Evolutionary conservation across 345 rosid species (phyloP).

Genomic region (Euphorbia pulcherrima): DNA sequence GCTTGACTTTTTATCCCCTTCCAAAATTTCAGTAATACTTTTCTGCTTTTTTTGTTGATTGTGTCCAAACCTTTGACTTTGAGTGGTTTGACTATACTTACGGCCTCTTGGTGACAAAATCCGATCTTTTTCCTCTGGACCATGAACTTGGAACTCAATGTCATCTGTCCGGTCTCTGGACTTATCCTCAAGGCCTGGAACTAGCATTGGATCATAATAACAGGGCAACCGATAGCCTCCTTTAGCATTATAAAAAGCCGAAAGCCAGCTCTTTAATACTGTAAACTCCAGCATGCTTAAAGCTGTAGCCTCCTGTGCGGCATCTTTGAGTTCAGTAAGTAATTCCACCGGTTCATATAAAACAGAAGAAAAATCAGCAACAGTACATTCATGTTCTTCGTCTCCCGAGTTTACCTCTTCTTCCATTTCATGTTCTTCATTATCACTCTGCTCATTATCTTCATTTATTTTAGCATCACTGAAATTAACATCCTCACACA

Average conservation of each 20-base stretch:
- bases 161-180: constrained; percentile 28
- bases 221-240: constrained; percentile 43
- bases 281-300: constrained; percentile 43
- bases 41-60: constrained; percentile 60
- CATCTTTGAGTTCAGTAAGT: constrained; percentile 41
- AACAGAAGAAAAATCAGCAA: constrained; percentile 60
- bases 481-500: constrained; percentile 6
- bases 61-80: constrained; percentile 30
- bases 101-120: constrained; percentile 20
- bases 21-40: constrained; percentile 81
- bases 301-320: constrained; percentile 37
- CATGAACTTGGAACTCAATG: constrained; percentile 26
- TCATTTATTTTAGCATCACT: constrained; percentile 7
- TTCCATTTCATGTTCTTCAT: constrained; percentile 21
- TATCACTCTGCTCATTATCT: constrained; percentile 8
- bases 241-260: constrained; percentile 57
- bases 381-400: constrained; percentile 41
- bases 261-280: constrained; percentile 57
- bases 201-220: constrained; percentile 45
- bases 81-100: constrained; percentile 24
- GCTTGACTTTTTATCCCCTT: constrained; percentile 18
- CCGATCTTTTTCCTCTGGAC: constrained; percentile 44
- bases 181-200: constrained; percentile 71
- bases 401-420: constrained; percentile 30
- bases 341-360: constrained; percentile 46